Conservation (phyloP, 116 monocot genomes). For the Dioscorea cayenensis region DNA sequence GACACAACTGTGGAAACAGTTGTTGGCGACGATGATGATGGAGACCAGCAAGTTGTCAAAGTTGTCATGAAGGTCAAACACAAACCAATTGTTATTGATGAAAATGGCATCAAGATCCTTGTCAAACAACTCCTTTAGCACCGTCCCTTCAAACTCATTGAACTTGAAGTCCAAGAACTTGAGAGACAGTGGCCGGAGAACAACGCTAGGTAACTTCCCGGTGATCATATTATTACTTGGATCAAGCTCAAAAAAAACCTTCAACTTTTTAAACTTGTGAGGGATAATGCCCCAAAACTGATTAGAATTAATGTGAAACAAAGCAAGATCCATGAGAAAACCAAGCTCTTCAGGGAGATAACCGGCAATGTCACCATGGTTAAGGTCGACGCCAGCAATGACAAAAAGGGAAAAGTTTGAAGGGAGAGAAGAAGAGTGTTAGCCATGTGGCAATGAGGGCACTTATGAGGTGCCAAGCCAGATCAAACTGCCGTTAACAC, state of each 20-base stretch:
- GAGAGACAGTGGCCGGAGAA: constrained; percentile 50
- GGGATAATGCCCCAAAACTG: constrained; percentile 84
- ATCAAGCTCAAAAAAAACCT: constrained; percentile 72
- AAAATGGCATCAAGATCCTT: constrained; percentile 76
- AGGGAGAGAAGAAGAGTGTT: constrained; percentile 35
- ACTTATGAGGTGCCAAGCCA: too few species aligned
- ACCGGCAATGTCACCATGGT: constrained; percentile 88
- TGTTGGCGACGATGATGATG: constrained; percentile 78
- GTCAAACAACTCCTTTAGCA: constrained; percentile 61
- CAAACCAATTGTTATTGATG: constrained; percentile 75
- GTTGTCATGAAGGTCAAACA: constrained; percentile 56
- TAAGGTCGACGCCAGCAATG: constrained; percentile 87
- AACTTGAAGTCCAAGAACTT: constrained; percentile 66
- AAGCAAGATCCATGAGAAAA: constrained; percentile 53
- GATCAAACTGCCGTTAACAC: too few species aligned
- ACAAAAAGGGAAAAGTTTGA: constrained; percentile 35
- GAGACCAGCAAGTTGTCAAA: constrained; percentile 79
- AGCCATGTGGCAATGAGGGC: too few species aligned
- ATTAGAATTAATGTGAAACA: constrained; percentile 84
- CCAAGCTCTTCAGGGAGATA: constrained; percentile 84
- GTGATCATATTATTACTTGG: constrained; percentile 84
- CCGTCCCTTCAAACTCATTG: constrained; percentile 89
- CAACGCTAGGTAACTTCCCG: constrained; percentile 65
- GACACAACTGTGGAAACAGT: constrained; percentile 68
- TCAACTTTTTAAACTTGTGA: constrained; percentile 23